Conservation (phyloP, 257 asterid genomes). For the Mentha longifolia region DNA sequence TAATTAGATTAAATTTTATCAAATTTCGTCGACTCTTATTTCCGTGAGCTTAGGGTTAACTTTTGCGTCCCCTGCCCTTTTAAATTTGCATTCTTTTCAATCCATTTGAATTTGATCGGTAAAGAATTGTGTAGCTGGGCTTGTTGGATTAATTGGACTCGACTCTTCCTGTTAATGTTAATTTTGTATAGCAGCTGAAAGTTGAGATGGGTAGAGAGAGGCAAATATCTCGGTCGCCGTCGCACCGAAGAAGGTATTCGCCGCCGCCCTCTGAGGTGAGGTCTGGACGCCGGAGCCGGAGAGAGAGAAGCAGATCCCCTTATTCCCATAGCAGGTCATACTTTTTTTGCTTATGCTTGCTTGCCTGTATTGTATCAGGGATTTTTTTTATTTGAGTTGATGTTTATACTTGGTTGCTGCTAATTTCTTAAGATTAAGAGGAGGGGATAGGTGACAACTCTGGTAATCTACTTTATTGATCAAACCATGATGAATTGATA, state of each 20-base stretch:
- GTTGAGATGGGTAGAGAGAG: slow-evolving; percentile 76
- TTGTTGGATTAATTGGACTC: slow-evolving; percentile 8
- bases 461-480: slow-evolving; percentile 14
- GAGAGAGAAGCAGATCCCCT: slow-evolving; percentile 91
- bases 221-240: slow-evolving; percentile 87
- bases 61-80: slow-evolving; percentile 1
- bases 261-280: slow-evolving; percentile 88
- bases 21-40: too few relatives aligned
- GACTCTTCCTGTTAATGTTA: slow-evolving; percentile 11
- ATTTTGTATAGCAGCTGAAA: slow-evolving; percentile 14
- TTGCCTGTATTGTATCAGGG: slow-evolving; percentile 19
- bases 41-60: slow-evolving; percentile 61
- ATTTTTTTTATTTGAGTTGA: slow-evolving; percentile 5
- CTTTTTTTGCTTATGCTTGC: slow-evolving; percentile 54
- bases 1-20: too few relatives aligned
- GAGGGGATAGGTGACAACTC: slow-evolving; percentile 1
- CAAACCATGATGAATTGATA: slow-evolving; percentile 1
- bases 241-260: slow-evolving; percentile 75
- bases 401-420: background rate
- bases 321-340: slow-evolving; percentile 92
- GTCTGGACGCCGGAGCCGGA: slow-evolving; percentile 79
- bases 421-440: background rate
- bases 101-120: slow-evolving; percentile 4
- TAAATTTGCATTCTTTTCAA: background rate
- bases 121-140: slow-evolving; percentile 14